Conservation (phyloP, 2,329 filamentous ascomycete genomes). For the Cordyceps pruinosa region DNA sequence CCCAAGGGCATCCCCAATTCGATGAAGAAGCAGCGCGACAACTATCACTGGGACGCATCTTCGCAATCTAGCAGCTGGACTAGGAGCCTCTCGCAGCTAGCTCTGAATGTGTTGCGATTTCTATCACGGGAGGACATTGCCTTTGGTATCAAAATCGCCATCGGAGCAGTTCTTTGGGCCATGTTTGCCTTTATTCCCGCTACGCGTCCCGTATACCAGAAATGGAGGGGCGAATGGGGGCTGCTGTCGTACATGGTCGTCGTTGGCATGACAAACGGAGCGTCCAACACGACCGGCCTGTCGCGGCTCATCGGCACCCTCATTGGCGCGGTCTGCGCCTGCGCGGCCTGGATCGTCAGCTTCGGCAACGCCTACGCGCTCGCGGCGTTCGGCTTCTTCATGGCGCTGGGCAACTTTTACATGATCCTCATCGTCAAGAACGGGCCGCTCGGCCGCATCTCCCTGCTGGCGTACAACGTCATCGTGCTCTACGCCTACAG, state of each 20-base stretch:
- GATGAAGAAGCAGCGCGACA: constrained; percentile 46
- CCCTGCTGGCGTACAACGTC: constrained; percentile 92
- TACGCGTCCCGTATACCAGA: constrained; percentile 72
- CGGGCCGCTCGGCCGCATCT: constrained; percentile 86
- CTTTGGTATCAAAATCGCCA: constrained; percentile 88
- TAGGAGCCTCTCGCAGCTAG: constrained; percentile 37
- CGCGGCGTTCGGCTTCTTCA: constrained; percentile 73
- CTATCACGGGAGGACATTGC: constrained; percentile 51
- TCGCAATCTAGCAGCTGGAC: constrained; percentile 39
- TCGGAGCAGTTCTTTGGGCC: constrained; percentile 83
- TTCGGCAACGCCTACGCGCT: constrained; percentile 67
- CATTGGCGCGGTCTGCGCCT: constrained; percentile 68
- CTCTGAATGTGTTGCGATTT: constrained; percentile 40
- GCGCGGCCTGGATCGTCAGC: constrained; percentile 71
- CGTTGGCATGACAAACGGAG: constrained; percentile 94
- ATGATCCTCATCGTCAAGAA: constrained; percentile 79
- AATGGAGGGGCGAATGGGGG: constrained; percentile 96
- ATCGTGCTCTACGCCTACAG: constrained; percentile 92
- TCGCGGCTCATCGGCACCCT: constrained; percentile 82
- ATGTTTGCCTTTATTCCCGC: constrained; percentile 77
- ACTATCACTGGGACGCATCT: constrained; percentile 50
- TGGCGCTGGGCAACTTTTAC: constrained; percentile 80
- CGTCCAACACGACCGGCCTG: constrained; percentile 86
- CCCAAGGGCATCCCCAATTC: constrained; percentile 49
- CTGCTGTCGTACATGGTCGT: constrained; percentile 96